Evolutionary conservation across 352 stramenopile genomes (phyloP).

Genomic region (Phytophthora idaei): DNA sequence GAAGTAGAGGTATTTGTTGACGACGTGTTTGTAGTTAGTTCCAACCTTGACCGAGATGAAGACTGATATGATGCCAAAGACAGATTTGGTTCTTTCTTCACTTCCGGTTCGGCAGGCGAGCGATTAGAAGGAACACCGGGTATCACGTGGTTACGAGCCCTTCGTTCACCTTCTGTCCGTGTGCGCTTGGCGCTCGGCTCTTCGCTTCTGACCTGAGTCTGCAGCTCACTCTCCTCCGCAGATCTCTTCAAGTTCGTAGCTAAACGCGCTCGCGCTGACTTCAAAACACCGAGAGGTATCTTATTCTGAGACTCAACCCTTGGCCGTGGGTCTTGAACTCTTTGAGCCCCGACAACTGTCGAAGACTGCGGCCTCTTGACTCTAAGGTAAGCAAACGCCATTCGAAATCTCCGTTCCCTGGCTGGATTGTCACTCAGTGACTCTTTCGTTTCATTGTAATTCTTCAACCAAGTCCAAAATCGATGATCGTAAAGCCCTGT

Average conservation of each 20-base stretch:
- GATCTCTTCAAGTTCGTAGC: constrained; percentile 14
- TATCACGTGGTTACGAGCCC: neutral
- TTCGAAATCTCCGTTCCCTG: constrained; percentile 29
- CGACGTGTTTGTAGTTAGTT: neutral
- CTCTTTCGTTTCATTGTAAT: constrained; percentile 27
- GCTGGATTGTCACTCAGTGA: constrained; percentile 20
- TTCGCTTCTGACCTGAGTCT: neutral
- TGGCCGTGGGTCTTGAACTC: neutral
- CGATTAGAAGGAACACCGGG: neutral
- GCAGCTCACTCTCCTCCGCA: neutral
- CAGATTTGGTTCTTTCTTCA: constrained; percentile 2
- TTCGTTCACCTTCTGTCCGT: constrained; percentile 6
- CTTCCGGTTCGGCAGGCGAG: neutral
- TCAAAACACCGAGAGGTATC: constrained; percentile 14
- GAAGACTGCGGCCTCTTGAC: constrained; percentile 7
- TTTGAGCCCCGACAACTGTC: neutral
- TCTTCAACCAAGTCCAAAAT: constrained; percentile 33
- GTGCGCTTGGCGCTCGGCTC: constrained; percentile 22
- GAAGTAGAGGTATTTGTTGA: constrained; percentile 6
- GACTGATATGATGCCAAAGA: constrained; percentile 1
- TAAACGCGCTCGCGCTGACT: constrained; percentile 13
- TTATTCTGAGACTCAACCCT: constrained; percentile 16
- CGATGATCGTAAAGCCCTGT: constrained; percentile 35
- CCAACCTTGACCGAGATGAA: neutral
- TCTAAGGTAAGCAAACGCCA: constrained; percentile 31